A percentile compares a stretch with the other conserved stretches of the same genome.
These are phyloP conservation scores for Brassica nigra DNA, from an alignment of 345 rosid species.

Conservation along the genomic window DNA sequence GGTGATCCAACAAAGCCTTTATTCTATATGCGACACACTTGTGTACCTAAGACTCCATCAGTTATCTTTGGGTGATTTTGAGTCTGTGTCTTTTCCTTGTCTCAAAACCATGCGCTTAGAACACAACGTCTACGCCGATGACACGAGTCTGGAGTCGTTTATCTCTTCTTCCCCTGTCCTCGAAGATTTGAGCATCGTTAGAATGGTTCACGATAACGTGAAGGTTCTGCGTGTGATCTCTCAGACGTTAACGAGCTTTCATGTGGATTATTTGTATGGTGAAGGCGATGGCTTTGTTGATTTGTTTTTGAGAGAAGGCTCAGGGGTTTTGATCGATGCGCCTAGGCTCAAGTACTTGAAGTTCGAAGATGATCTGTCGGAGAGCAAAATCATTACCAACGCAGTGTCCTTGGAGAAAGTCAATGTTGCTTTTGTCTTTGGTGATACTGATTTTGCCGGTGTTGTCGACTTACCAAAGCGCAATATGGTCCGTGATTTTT, in stretches of 20 bases:
- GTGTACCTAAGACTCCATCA: conserved; percentile 10
- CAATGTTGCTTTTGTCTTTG: conserved; percentile 10
- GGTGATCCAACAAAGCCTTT: conserved; percentile 5
- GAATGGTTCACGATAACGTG: conserved; percentile 20
- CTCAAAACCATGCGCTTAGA: conserved; percentile 29
- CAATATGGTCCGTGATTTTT: conserved; percentile 21
- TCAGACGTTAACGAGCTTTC: conserved; percentile 12
- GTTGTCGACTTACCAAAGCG: conserved; percentile 7
- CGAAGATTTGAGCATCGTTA: conserved; percentile 20
- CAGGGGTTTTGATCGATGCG: conserved; percentile 21
- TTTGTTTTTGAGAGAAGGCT: neutral
- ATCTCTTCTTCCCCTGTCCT: conserved; percentile 21
- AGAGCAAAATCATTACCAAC: conserved; percentile 12
- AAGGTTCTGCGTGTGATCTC: conserved; percentile 20
- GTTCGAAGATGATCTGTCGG: conserved; percentile 7
- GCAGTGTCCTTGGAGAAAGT: conserved; percentile 21
- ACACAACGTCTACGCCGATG: conserved; percentile 10
- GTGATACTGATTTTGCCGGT: neutral
- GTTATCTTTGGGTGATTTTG: neutral
- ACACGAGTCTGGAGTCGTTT: conserved; percentile 6
- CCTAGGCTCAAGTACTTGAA: conserved; percentile 25
- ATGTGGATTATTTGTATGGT: neutral
- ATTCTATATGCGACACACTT: neutral
- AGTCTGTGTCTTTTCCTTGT: conserved; percentile 10
- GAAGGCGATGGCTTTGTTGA: neutral